Base-by-base conservation (phyloP, 768 basidiomycete species). In the Nidularia sp. region DNA sequence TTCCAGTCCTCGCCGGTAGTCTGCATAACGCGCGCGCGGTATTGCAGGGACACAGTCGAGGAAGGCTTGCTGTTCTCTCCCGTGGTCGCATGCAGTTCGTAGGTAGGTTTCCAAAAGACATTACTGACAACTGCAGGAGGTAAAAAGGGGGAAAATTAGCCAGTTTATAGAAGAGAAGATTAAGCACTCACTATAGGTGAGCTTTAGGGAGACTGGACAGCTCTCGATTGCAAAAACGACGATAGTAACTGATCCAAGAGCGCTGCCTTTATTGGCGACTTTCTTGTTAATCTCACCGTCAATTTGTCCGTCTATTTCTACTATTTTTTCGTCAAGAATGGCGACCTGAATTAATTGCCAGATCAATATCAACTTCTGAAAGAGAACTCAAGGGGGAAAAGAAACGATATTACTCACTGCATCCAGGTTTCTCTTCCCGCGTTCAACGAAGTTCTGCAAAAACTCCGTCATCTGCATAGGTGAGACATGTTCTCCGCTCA, bases 1-100 rank as follows among this genome's bases (percentile, higher is more conserved):
- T 58, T 70, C 84, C 84, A 86, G 54, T 83, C 78, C 57, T 86
- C 84, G 9, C 84, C 84, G 0, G 84, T 83, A 56, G 62, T 63
- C 57, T 86, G 83, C 0, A 61, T 66, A 47, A 85, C 69, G 31
- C 72, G 67, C 0, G 82, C 81, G 25, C 78, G 77, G 57, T 84
- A 85, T 53, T 81, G 76, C 7, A 86, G 69, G 2, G 71, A 55
- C 25, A 83, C 72, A 0, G 69, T 59, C 4, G 74, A 60, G 0
- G 73, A 73, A 2, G 77, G 73, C 52, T 76, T 71, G 0, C 76
- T 77, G 53, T 18, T 18, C 18, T 69, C 61, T 49, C 74, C 63
- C 18, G 74, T 78, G 0, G 69, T 71, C 2, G 82, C 81, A 52
- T 82, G 77, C 0, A 86, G 71, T 55, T 85, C 84, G 56, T 85